Base-by-base conservation (phyloP, 345 rosid genomes). In the Pugionium cornutum region DNA sequence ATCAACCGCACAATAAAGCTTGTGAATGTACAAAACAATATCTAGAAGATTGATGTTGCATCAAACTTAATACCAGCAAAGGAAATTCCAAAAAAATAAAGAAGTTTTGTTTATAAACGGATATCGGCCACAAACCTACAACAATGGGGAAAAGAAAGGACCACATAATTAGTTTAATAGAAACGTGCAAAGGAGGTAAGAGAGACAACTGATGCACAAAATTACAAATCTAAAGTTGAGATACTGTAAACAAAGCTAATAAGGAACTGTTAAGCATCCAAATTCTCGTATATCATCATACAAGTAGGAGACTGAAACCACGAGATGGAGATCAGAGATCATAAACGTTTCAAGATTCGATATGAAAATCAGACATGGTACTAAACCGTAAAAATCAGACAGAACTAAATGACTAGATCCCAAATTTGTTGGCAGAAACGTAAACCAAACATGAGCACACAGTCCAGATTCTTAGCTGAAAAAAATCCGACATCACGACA, bases 101-200 rank as follows among this genome's bases (percentile, higher is more conserved):
- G 4, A 10, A 7, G 26, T 11, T 58, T 57, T 58, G 10, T 10
- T 34, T 1, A 61, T 44, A 18, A 53, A n/a, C 29, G 8, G 37
- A 44, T 35, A 5, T 61, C n/a, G 28, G 33, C 60, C 61, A 60
- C 59, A 59, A 43, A 69, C 9, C 27, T 0, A 69, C 8, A 42
- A 69, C 8, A 42, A 32, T 28, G 31, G 37, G 10, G 25, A 8
- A 42, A 51, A 33, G 39, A 52, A 28, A 44, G 53, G 67, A 69
- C 60, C 61, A 69, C 67, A 29, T 11, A 37, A 8, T 32, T 26
- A 28, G 6, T 40, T 9, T 1, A 58, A 52, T 5, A 61, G 40
- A 44, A 69, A 69, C 67, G 54, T 69, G 67, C 53, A 10, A 29
- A 44, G 0, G 2, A 61, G 60, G 67, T 61, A 34, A 52, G 30